Percentiles rank a stretch among this genome's conserved stretches.
Conservation (phyloP, 2,329 filamentous ascomycete genomes). For the Botrytis sinoallii region DNA sequence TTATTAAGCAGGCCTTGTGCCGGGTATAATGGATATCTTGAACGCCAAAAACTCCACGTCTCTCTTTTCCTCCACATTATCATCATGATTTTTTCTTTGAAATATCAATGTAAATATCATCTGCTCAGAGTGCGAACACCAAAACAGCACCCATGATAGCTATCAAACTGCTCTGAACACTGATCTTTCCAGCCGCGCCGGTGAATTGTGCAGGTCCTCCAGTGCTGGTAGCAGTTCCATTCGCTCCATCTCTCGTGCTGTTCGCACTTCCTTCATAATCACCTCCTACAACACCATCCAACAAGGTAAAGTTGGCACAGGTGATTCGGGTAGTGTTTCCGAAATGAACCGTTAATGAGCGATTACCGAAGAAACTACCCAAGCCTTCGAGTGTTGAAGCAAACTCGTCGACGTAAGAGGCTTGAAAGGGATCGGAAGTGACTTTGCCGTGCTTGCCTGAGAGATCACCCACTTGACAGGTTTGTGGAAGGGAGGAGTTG, state of each 20-base stretch:
- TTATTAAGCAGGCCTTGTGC: not conserved
- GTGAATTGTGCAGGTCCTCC: constrained; percentile 4
- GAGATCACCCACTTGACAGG: constrained; percentile 75
- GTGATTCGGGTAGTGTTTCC: constrained; percentile 61
- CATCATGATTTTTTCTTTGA: not conserved
- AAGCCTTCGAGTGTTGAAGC: constrained; percentile 51
- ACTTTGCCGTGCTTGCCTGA: constrained; percentile 70
- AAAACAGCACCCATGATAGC: not conserved
- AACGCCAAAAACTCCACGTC: not conserved
- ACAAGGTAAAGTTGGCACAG: constrained; percentile 57
- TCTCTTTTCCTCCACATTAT: not conserved
- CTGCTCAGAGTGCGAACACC: not conserved
- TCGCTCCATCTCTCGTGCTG: not conserved
- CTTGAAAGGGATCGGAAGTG: constrained; percentile 47
- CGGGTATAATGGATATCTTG: constrained; percentile 2
- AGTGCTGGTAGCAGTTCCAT: constrained; percentile 6
- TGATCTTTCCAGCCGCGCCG: constrained; percentile 3
- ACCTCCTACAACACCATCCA: not conserved
- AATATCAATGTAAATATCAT: not conserved
- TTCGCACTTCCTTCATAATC: not conserved
- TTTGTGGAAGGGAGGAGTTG: constrained; percentile 52
- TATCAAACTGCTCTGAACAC: not conserved
- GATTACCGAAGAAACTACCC: constrained; percentile 61
- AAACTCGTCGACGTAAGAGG: constrained; percentile 55
- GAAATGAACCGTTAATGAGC: constrained; percentile 62